A percentile compares a stretch with the other conserved stretches of the same genome.
Conservation (phyloP, 352 stramenopile species). For the Pythium biforme region DNA sequence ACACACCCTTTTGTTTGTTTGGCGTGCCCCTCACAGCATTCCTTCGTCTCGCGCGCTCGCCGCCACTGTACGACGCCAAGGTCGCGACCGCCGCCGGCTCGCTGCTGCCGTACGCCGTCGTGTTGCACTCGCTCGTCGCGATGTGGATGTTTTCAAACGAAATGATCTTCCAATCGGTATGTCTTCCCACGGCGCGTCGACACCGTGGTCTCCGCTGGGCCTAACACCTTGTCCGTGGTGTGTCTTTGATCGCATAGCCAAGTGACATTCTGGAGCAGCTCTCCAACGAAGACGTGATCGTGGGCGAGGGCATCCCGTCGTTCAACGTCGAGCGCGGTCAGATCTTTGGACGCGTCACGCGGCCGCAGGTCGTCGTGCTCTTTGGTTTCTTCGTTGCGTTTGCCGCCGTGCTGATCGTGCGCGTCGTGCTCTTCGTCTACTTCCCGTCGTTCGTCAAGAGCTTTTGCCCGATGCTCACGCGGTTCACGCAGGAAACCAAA, state of each 20-base stretch:
- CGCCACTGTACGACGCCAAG: slow-evolving; percentile 70
- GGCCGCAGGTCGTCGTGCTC: slow-evolving; percentile 71
- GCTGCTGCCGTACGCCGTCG: slow-evolving; percentile 69
- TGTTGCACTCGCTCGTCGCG: slow-evolving; percentile 68
- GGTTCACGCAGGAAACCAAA: slow-evolving; percentile 53
- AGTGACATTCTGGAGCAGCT: slow-evolving; percentile 32
- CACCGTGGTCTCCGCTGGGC: neutral
- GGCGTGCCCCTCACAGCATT: slow-evolving; percentile 39
- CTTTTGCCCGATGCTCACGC: slow-evolving; percentile 53
- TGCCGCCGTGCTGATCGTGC: slow-evolving; percentile 47
- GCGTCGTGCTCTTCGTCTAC: slow-evolving; percentile 67
- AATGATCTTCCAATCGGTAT: slow-evolving; percentile 74
- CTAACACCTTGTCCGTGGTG: neutral
- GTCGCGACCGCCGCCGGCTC: slow-evolving; percentile 54
- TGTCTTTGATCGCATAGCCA: neutral
- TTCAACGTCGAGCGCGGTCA: slow-evolving; percentile 46
- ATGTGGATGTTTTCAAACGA: slow-evolving; percentile 90
- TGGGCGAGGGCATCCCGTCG: slow-evolving; percentile 57
- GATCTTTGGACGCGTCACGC: slow-evolving; percentile 59
- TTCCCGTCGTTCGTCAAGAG: slow-evolving; percentile 55
- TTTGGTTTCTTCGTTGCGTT: slow-evolving; percentile 68
- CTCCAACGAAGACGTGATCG: slow-evolving; percentile 13
- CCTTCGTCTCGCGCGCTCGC: slow-evolving; percentile 65
- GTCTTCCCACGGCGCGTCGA: neutral
- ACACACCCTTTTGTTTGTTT: too few relatives aligned